Evolutionary conservation across 495 filamentous ascomycete genomes (phyloP).

Genomic region (Neohortaea acidophila): DNA sequence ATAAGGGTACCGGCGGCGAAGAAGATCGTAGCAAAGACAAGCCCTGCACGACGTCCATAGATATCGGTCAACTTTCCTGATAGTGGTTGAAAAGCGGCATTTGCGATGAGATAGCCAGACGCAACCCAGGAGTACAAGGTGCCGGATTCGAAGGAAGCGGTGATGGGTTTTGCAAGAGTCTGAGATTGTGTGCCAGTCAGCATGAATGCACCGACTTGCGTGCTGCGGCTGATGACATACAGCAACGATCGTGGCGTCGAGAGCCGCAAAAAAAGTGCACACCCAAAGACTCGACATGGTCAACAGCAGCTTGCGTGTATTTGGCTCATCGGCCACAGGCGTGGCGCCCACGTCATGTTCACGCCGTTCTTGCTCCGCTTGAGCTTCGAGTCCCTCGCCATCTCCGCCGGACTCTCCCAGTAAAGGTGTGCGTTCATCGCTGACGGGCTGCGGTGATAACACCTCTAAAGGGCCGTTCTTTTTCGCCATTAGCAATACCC

Average conservation of each 20-base stretch:
- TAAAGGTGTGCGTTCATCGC: constrained; percentile 10
- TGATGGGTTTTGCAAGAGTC: constrained; percentile 78
- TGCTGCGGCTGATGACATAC: neutral
- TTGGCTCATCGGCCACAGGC: constrained; percentile 31
- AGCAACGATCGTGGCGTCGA: too few species aligned
- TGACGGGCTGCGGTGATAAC: constrained; percentile 8
- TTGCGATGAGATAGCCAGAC: constrained; percentile 77
- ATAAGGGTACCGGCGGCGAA: constrained; percentile 74
- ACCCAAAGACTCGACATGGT: constrained; percentile 49
- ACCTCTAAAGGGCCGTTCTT: constrained; percentile 7
- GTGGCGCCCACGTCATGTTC: constrained; percentile 10
- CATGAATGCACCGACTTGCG: neutral
- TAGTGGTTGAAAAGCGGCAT: constrained; percentile 74
- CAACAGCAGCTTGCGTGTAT: constrained; percentile 32
- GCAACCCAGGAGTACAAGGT: constrained; percentile 84
- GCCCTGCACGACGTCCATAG: constrained; percentile 58
- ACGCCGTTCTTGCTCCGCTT: constrained; percentile 10
- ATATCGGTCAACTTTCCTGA: constrained; percentile 81
- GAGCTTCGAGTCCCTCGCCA: constrained; percentile 8
- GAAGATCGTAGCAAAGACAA: constrained; percentile 64
- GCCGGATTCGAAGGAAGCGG: constrained; percentile 67
- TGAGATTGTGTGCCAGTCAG: constrained; percentile 12
- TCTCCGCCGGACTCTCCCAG: neutral
- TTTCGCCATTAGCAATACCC: too few species aligned
- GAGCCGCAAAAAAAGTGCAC: constrained; percentile 69